A percentile compares a stretch with the other conserved stretches of the same genome.
Conservation (phyloP, 2,329 filamentous ascomycete genomes). For the Eutypa lata region DNA sequence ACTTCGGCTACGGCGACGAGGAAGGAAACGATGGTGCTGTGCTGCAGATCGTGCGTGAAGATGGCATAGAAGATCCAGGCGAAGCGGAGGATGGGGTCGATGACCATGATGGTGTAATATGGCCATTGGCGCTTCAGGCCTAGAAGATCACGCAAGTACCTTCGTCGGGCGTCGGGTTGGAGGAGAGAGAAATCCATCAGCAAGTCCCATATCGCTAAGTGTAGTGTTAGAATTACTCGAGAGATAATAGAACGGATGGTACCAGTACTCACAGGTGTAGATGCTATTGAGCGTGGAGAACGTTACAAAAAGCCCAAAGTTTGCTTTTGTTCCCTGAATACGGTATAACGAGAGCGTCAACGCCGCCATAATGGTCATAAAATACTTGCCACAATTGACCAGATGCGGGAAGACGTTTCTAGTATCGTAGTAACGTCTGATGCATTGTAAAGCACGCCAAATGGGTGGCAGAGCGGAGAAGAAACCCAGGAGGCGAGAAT, state of each 20-base stretch:
- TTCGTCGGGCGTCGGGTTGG: constrained; percentile 67
- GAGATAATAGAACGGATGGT: neutral
- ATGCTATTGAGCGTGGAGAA: constrained; percentile 79
- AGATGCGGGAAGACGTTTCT: constrained; percentile 87
- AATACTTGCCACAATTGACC: constrained; percentile 89
- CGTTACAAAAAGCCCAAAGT: constrained; percentile 71
- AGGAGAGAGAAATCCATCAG: constrained; percentile 96
- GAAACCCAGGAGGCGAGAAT: constrained; percentile 83
- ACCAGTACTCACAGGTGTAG: constrained; percentile 64
- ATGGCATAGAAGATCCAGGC: constrained; percentile 94
- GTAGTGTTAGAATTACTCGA: constrained; percentile 4
- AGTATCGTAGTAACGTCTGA: constrained; percentile 86
- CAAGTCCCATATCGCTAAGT: constrained; percentile 81
- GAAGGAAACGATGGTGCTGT: constrained; percentile 81
- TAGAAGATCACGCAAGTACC: constrained; percentile 70
- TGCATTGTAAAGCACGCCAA: constrained; percentile 86
- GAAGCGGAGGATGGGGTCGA: constrained; percentile 85
- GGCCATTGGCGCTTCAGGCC: constrained; percentile 76
- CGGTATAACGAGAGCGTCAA: constrained; percentile 80
- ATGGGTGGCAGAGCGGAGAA: constrained; percentile 79
- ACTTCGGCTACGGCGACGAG: constrained; percentile 75
- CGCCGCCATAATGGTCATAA: constrained; percentile 77
- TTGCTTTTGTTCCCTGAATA: constrained; percentile 55
- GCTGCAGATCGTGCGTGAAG: constrained; percentile 74
- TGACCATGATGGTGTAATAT: constrained; percentile 81